Evolutionary conservation across 2,329 filamentous ascomycete genomes (phyloP).

Genomic region (Colletotrichum lupini): DNA sequence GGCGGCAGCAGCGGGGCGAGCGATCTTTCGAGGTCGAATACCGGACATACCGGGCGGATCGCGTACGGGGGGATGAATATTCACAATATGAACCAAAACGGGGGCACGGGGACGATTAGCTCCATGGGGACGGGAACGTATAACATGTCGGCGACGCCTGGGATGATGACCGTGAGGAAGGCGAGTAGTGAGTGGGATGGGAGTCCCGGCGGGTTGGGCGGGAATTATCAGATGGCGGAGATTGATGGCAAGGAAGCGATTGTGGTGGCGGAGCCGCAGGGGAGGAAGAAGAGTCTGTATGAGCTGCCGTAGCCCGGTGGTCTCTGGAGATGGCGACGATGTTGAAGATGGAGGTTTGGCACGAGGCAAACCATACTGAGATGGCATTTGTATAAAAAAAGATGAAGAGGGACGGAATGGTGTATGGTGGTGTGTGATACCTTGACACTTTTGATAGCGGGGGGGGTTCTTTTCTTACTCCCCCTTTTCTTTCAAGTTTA

Average conservation of each 20-base stretch:
- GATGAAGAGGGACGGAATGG: background rate
- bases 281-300: conserved; percentile 29
- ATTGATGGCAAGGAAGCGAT: conserved; percentile 31
- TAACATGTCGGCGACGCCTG: background rate
- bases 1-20: background rate
- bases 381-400: background rate
- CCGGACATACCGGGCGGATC: background rate
- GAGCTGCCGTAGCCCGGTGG: conserved; percentile 16
- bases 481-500: background rate
- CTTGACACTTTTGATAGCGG: conserved; percentile 20
- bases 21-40: conserved; percentile 7
- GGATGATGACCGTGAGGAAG: background rate
- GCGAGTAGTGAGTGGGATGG: conserved; percentile 25
- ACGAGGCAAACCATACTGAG: background rate
- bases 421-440: background rate
- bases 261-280: background rate
- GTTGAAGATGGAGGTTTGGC: background rate
- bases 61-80: conserved; percentile 21
- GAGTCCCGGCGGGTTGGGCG: conserved; percentile 14
- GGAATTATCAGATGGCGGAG: conserved; percentile 27
- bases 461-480: background rate
- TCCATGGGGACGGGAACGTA: conserved; percentile 32
- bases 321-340: background rate
- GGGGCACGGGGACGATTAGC: conserved; percentile 23
- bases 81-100: conserved; percentile 7